A percentile compares a stretch with the other conserved stretches of the same genome.
These are phyloP conservation scores for Talaromyces verruculosus DNA, from an alignment of 2,329 filamentous ascomycete genomes.

Conservation along the genomic window DNA sequence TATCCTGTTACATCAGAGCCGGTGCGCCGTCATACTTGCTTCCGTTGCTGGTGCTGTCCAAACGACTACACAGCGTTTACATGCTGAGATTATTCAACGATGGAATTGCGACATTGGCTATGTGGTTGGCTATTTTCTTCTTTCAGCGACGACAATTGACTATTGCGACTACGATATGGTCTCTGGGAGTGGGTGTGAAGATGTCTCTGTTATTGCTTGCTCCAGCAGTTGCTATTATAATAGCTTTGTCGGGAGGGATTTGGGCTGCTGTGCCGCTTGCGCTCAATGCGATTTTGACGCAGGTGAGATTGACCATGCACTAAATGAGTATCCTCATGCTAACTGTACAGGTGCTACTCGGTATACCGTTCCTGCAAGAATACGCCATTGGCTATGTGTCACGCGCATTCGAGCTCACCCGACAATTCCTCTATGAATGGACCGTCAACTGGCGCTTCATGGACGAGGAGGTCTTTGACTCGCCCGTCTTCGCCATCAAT, in stretches of 20 bases:
- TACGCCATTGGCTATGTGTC: constrained; percentile 72
- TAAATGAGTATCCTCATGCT: not conserved
- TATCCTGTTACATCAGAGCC: constrained; percentile 68
- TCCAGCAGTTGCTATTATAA: constrained; percentile 74
- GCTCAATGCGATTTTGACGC: constrained; percentile 72
- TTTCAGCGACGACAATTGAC: constrained; percentile 76
- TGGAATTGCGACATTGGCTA: constrained; percentile 77
- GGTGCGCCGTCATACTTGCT: constrained; percentile 76
- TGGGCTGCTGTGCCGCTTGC: constrained; percentile 65
- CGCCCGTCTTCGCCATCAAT: constrained; percentile 63
- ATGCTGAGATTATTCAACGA: constrained; percentile 94
- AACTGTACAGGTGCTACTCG: constrained; percentile 47
- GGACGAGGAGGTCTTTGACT: constrained; percentile 78
- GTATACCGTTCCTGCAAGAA: constrained; percentile 64
- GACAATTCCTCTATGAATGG: constrained; percentile 95
- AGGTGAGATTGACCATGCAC: constrained; percentile 53
- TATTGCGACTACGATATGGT: constrained; percentile 69
- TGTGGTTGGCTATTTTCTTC: constrained; percentile 77
- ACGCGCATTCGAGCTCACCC: constrained; percentile 84
- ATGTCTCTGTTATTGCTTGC: constrained; percentile 86
- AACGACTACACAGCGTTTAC: constrained; percentile 91
- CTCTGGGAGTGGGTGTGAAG: constrained; percentile 82
- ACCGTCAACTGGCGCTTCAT: constrained; percentile 98
- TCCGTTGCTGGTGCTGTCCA: constrained; percentile 81
- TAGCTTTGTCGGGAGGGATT: constrained; percentile 72